Evolutionary conservation across 768 basidiomycete species (phyloP).

Genomic region (Infundibulicybe gibba): DNA sequence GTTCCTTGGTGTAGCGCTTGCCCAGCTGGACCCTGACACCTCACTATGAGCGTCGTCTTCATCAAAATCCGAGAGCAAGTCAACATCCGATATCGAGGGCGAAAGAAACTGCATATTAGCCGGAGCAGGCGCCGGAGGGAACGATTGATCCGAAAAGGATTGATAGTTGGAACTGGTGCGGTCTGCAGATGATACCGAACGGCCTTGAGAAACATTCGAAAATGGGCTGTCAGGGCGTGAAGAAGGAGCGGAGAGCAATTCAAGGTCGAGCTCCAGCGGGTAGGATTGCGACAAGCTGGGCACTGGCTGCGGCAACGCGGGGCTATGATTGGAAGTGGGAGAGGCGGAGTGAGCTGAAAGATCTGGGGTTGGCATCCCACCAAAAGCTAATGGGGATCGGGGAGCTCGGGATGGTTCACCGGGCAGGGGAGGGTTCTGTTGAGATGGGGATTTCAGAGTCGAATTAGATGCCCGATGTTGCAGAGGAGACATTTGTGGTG

Average conservation of each 20-base stretch:
- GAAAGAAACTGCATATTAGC: slow-evolving; percentile 6
- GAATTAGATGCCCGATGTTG: slow-evolving; percentile 8
- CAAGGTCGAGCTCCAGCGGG: slow-evolving; percentile 37
- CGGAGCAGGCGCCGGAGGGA: too few relatives aligned
- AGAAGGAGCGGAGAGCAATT: slow-evolving; percentile 40
- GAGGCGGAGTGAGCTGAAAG: slow-evolving; percentile 7
- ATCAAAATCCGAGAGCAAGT: slow-evolving; percentile 16
- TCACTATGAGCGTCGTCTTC: slow-evolving; percentile 9
- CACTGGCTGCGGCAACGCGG: slow-evolving; percentile 18
- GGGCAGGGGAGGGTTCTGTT: slow-evolving; percentile 5
- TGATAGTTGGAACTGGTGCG: slow-evolving; percentile 10
- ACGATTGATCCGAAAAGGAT: slow-evolving; percentile 9
- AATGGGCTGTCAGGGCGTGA: slow-evolving; percentile 39
- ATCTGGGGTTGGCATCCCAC: slow-evolving; percentile 9
- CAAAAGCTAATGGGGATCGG: slow-evolving; percentile 3
- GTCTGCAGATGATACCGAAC: slow-evolving; percentile 4
- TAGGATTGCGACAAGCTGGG: slow-evolving; percentile 40
- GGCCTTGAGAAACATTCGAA: slow-evolving; percentile 19
- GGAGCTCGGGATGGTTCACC: slow-evolving; percentile 5
- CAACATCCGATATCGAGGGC: slow-evolving; percentile 13
- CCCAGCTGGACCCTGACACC: slow-evolving; percentile 16
- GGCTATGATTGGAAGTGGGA: slow-evolving; percentile 5
- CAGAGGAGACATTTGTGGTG: slow-evolving; percentile 13
- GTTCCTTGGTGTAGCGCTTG: slow-evolving; percentile 10
- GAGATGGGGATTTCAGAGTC: slow-evolving; percentile 14